phyloP scores from a whole-genome alignment of 1,284 basidiomycete species.

The Fistulina hepatica region DNA sequence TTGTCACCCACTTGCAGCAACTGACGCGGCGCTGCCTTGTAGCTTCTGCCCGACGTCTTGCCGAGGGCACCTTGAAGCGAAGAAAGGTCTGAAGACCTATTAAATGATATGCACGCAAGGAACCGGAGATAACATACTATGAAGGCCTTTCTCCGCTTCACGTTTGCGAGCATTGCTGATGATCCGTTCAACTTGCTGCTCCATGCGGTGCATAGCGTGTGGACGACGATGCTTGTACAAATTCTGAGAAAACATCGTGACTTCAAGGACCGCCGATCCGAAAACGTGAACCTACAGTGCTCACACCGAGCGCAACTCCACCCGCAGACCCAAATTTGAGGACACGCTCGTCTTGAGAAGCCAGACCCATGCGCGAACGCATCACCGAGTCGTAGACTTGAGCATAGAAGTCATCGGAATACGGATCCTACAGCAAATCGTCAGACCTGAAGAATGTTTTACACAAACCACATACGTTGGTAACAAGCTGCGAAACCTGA shows the following conservation, averaged over 20 bases:
- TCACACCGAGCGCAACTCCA: conserved; percentile 79
- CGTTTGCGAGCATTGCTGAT: conserved; percentile 85
- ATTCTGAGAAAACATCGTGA: conserved; percentile 52
- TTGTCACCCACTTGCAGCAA: conserved; percentile 76
- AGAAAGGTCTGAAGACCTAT: conserved; percentile 41
- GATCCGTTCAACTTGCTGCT: conserved; percentile 93
- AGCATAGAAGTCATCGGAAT: conserved; percentile 96
- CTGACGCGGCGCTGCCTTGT: conserved; percentile 92
- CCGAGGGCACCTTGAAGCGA: conserved; percentile 94
- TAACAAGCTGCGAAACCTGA: conserved; percentile 95
- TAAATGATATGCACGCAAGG: background rate
- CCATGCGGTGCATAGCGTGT: conserved; percentile 95
- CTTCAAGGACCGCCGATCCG: no score
- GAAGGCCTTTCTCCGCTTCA: conserved; percentile 68
- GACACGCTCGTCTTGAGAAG: conserved; percentile 61
- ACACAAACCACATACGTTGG: no score
- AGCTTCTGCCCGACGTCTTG: conserved; percentile 83
- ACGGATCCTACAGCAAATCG: conserved; percentile 89
- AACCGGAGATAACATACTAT: conserved; percentile 38
- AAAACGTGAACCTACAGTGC: no score
- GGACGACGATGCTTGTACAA: conserved; percentile 64
- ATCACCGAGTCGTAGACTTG: conserved; percentile 87
- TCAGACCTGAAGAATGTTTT: no score
- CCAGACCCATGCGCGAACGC: conserved; percentile 66
- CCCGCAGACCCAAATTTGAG: conserved; percentile 73